Percentiles rank a stretch among this genome's conserved stretches.
Conservation (phyloP, 179 eudicot genomes). For the Gypsophila paniculata region DNA sequence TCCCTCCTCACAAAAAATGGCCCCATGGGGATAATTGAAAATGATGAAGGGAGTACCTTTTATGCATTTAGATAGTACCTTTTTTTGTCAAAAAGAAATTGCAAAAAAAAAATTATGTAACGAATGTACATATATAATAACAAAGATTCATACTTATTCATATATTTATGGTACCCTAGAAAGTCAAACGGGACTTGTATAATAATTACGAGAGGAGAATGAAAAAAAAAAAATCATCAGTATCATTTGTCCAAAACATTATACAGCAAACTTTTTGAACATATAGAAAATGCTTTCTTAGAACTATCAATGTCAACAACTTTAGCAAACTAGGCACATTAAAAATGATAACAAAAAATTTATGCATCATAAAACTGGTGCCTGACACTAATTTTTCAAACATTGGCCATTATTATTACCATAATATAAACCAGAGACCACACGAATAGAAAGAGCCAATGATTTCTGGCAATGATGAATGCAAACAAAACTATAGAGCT, state of each 20-base stretch:
- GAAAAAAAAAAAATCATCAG: background rate
- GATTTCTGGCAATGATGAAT: background rate
- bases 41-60: no score
- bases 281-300: background rate
- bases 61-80: no score
- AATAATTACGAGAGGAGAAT: background rate
- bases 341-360: background rate
- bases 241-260: background rate
- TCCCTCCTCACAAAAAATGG: no score
- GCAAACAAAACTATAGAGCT: background rate
- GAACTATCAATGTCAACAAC: background rate
- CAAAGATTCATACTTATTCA: no score
- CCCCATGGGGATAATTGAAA: no score
- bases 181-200: no score
- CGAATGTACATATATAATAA: no score
- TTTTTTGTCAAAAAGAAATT: no score
- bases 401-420: background rate
- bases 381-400: background rate
- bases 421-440: background rate
- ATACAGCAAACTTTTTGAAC: background rate
- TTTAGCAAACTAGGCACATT: background rate
- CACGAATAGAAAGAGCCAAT: background rate
- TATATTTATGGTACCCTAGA: no score
- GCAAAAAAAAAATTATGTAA: no score
- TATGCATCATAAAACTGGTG: background rate